Conservation (phyloP, 805 yeast species). For the Starmerella stellata region DNA sequence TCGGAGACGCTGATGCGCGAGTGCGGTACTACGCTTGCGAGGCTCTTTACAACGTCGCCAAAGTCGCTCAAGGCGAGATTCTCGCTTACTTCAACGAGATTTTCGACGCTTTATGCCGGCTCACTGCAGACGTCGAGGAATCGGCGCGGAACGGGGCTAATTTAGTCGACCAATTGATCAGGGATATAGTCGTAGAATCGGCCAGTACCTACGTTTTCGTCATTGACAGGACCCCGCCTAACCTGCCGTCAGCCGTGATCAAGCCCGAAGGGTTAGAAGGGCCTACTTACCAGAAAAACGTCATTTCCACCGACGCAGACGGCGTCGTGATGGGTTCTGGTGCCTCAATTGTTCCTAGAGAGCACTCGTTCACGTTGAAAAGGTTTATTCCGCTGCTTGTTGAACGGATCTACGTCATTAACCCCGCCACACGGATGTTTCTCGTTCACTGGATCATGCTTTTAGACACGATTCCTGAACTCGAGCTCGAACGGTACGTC, state of each 20-base stretch:
- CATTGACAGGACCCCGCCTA: slow-evolving; percentile 33
- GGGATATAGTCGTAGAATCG: slow-evolving; percentile 88
- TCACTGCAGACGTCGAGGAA: slow-evolving; percentile 78
- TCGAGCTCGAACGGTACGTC: slow-evolving; percentile 68
- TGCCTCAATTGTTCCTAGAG: background rate
- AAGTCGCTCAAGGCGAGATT: slow-evolving; percentile 90
- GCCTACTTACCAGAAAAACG: slow-evolving; percentile 5
- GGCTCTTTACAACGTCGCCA: slow-evolving; percentile 83
- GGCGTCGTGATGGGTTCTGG: background rate
- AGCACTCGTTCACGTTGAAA: slow-evolving; percentile 57
- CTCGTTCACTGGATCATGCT: slow-evolving; percentile 84
- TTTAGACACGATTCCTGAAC: slow-evolving; percentile 81
- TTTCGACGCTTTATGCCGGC: slow-evolving; percentile 76
- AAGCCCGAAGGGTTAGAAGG: slow-evolving; percentile 14
- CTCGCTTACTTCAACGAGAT: slow-evolving; percentile 81
- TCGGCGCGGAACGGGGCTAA: slow-evolving; percentile 93
- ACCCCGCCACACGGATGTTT: slow-evolving; percentile 82
- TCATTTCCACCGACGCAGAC: background rate
- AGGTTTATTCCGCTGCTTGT: slow-evolving; percentile 79
- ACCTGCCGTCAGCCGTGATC: slow-evolving; percentile 37
- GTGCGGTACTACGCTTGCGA: slow-evolving; percentile 96
- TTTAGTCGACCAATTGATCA: slow-evolving; percentile 68
- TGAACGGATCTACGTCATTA: slow-evolving; percentile 80
- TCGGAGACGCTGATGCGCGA: slow-evolving; percentile 92
- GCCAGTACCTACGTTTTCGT: slow-evolving; percentile 74